A percentile compares a stretch with the other conserved stretches of the same genome.
These are phyloP conservation scores for Telfairia occidentalis DNA, from an alignment of 331 rosid species.

Conservation along the genomic window DNA sequence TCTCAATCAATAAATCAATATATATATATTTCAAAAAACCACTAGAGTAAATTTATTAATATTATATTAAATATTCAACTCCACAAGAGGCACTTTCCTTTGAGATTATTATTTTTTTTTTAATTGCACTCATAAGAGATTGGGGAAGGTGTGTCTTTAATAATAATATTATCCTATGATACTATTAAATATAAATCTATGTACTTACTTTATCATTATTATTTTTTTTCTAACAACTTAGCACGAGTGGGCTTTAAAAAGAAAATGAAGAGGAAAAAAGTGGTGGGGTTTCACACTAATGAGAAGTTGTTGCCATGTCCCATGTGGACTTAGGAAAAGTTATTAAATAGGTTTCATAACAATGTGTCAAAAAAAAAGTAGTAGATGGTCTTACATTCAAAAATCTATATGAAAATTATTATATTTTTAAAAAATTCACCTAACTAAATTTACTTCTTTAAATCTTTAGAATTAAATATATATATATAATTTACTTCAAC, in stretches of 20 bases:
- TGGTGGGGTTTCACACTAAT: neutral
- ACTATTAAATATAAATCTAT: neutral
- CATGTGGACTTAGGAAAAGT: neutral
- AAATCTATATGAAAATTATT: too few species aligned
- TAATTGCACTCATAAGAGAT: neutral
- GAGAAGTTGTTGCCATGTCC: conserved; percentile 1
- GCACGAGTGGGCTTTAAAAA: neutral
- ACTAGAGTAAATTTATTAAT: neutral
- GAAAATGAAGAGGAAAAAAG: neutral
- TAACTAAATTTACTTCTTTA: too few species aligned
- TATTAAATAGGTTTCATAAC: neutral
- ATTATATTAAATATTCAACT: neutral
- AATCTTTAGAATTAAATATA: too few species aligned
- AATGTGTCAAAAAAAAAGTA: too few species aligned
- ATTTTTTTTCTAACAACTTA: neutral
- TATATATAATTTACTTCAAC: too few species aligned
- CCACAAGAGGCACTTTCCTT: neutral
- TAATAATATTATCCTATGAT: neutral
- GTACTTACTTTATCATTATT: neutral
- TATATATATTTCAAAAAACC: neutral
- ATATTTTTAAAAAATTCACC: too few species aligned
- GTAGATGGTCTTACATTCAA: too few species aligned
- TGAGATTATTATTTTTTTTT: too few species aligned
- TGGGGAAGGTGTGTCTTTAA: neutral
- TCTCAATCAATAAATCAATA: neutral